Evolutionary conservation across 2,329 filamentous ascomycete species (phyloP).

Genomic region (Colletotrichum costaricense): DNA sequence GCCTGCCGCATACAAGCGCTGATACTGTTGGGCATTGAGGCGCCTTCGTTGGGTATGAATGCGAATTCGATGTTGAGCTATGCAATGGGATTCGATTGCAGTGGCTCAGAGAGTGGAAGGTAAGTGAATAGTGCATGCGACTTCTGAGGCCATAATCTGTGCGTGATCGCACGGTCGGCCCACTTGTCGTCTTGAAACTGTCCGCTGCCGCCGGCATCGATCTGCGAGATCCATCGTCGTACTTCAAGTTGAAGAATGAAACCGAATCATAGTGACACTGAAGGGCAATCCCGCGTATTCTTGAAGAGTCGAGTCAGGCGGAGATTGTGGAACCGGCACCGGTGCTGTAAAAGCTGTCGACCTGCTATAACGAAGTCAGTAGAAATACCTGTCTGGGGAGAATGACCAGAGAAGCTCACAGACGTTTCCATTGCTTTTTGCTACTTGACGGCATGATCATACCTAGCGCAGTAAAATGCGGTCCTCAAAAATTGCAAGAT

Average conservation of each 20-base stretch:
- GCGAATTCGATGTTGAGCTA: neutral
- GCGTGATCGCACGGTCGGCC: slow-evolving; percentile 26
- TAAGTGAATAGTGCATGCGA: neutral
- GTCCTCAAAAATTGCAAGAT: neutral
- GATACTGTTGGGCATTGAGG: neutral
- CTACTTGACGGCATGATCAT: neutral
- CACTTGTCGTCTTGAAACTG: slow-evolving; percentile 16
- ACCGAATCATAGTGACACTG: neutral
- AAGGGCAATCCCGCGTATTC: neutral
- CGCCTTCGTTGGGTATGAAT: neutral
- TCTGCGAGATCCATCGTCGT: neutral
- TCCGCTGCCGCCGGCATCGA: neutral
- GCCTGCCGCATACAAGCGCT: neutral
- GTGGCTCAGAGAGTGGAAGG: neutral
- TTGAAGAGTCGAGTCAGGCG: neutral
- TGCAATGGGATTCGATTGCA: neutral
- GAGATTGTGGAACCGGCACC: neutral
- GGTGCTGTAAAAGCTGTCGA: neutral
- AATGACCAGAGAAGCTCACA: neutral
- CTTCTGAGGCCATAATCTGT: slow-evolving; percentile 20
- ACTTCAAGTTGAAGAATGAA: neutral
- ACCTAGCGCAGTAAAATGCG: neutral
- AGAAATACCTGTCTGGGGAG: neutral
- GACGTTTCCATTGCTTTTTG: neutral
- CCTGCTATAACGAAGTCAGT: neutral